Evolutionary conservation across 257 asterid genomes (phyloP), one percentile per base, ranked within the genome.

Genomic region (Perilla frutescens): DNA sequence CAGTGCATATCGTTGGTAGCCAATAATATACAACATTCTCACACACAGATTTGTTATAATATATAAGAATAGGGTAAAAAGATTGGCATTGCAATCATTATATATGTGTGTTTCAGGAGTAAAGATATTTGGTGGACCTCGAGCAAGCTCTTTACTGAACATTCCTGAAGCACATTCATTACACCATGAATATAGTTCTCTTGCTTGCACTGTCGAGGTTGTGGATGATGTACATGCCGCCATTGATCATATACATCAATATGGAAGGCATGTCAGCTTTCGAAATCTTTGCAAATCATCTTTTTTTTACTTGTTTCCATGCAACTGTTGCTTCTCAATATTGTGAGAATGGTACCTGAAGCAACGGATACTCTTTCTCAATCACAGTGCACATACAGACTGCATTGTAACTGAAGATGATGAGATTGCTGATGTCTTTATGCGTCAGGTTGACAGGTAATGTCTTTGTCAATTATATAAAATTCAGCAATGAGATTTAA

Each of bases 111-210:
- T 77, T 80, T 73, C 88, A 90, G 98, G 98, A 79, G 98, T 93
- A 75, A 29, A 85, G 76, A 26, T 90, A 70, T 90, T 76, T 81
- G 98, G 98, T 69, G 98, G 98, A 75, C 91, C 98, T 51, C 86
- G 79, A 66, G 96, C 96, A 54, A 87, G 90, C 85, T 81, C 91
- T 13, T 62, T 79, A 50, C 86, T 93, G 64, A 85, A 84, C 63
- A 83, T 90, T 78, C 98, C 97, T 15, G 89, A 86, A 81, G 91
- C 98, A 70, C 73, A 36, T 47, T 82, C 97, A 12, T 82, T 94
- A 70, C 97, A 94, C 84, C 96, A 94, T 60, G 98, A 94, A 83
- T 94, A 94, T 70, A 80, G 96, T 83, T 89, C 98, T 57, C 91
- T 90, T 32, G 95, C 97, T 79, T 94, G 97, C 81, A 88, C 98